Evolutionary conservation across 148 eudicot genomes (phyloP).

Genomic region (Camellia lanceoleosa): DNA sequence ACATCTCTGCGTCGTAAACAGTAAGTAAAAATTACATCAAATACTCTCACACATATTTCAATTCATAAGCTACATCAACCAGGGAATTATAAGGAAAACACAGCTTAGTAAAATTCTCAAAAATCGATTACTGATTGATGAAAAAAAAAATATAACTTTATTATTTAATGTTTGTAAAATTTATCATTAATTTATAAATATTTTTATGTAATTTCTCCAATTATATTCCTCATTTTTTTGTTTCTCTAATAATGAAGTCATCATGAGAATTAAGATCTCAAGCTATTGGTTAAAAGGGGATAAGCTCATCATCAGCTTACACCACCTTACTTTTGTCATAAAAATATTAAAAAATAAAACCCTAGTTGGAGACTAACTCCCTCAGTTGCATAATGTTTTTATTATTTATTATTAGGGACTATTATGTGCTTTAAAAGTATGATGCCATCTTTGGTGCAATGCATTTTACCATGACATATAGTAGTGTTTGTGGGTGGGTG

Average conservation of each 20-base stretch:
- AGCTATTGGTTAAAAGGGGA: conserved; percentile 1
- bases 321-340: background rate
- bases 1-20: too few species aligned
- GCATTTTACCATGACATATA: background rate
- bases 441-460: background rate
- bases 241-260: background rate
- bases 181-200: too few species aligned
- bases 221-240: too few species aligned
- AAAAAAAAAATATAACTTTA: too few species aligned
- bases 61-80: too few species aligned
- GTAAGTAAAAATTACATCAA: too few species aligned
- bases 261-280: background rate
- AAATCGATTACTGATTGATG: too few species aligned
- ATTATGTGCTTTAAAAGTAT: background rate
- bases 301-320: conserved; percentile 15
- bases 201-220: too few species aligned
- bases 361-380: background rate
- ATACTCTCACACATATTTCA: too few species aligned
- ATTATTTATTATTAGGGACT: background rate
- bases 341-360: background rate
- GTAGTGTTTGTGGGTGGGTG: background rate
- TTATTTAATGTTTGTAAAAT: too few species aligned
- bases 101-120: too few species aligned
- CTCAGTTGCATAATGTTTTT: conserved; percentile 9
- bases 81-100: too few species aligned